Evolutionary conservation across 108 stramenopile species (phyloP).

Genomic region (Cyclotella sp.): DNA sequence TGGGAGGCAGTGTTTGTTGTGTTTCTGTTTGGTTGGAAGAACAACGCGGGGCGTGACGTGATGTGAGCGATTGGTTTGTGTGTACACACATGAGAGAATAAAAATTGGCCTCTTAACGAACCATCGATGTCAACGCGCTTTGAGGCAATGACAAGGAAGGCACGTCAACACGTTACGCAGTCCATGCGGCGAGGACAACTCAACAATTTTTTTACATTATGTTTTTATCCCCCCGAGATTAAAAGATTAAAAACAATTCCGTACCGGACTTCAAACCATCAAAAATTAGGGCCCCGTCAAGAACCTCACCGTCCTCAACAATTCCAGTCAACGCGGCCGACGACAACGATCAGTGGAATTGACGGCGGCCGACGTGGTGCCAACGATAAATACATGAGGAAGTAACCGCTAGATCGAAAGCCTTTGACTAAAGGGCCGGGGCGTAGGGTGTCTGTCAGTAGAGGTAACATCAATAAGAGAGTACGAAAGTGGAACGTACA

Average conservation of each 20-base stretch:
- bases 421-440: too few species aligned
- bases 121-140: background rate
- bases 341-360: background rate
- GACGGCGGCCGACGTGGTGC: background rate
- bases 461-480: too few species aligned
- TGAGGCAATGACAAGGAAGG: background rate
- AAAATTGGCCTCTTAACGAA: background rate
- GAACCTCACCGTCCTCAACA: background rate
- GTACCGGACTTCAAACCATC: background rate
- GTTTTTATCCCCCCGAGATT: slow-evolving; percentile 4
- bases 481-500: background rate
- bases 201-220: background rate
- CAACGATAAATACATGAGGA: too few species aligned
- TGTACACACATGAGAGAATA: background rate
- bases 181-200: background rate
- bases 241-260: slow-evolving; percentile 3
- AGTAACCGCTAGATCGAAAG: too few species aligned
- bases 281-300: background rate
- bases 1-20: background rate
- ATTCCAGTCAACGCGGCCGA: background rate
- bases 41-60: background rate
- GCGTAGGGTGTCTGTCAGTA: too few species aligned
- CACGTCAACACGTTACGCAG: background rate
- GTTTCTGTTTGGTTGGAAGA: background rate
- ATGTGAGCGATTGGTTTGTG: background rate